Conservation (phyloP, 1,284 basidiomycete species). For the Mycena sp. region DNA sequence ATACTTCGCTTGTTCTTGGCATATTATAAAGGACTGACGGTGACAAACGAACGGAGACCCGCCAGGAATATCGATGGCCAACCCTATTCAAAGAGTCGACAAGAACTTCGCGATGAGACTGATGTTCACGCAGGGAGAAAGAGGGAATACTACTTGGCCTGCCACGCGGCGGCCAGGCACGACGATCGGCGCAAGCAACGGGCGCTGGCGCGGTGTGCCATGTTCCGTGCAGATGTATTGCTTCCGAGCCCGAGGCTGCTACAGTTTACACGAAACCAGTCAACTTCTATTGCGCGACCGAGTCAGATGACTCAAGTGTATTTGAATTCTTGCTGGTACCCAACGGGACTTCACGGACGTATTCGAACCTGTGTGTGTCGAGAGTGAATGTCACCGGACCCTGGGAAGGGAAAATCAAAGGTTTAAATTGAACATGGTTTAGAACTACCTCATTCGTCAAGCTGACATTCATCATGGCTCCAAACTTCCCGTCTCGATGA, state of each 20-base stretch:
- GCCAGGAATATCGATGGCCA: no score
- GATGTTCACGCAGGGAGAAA: no score
- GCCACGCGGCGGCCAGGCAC: no score
- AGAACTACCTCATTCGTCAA: slow-evolving; percentile 82
- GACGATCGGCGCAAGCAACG: no score
- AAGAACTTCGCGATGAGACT: no score
- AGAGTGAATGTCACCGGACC: slow-evolving; percentile 87
- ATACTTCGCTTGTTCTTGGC: no score
- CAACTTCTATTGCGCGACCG: not conserved
- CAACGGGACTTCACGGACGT: slow-evolving; percentile 42
- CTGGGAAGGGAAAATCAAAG: slow-evolving; percentile 47
- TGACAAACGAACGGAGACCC: no score
- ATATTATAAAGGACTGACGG: no score
- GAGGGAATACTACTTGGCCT: no score
- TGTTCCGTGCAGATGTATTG: slow-evolving; percentile 12
- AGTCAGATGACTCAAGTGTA: slow-evolving; percentile 14
- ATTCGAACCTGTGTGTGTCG: slow-evolving; percentile 78
- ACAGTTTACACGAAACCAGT: not conserved
- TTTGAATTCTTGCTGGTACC: slow-evolving; percentile 1
- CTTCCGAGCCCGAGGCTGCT: not conserved
- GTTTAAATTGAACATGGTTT: slow-evolving; percentile 1
- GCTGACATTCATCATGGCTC: slow-evolving; percentile 92
- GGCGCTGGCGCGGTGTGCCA: no score
- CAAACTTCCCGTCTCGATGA: slow-evolving; percentile 83
- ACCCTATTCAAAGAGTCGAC: no score